phyloP scores from a whole-genome alignment of 768 basidiomycete species.

The Trametes elegans region DNA sequence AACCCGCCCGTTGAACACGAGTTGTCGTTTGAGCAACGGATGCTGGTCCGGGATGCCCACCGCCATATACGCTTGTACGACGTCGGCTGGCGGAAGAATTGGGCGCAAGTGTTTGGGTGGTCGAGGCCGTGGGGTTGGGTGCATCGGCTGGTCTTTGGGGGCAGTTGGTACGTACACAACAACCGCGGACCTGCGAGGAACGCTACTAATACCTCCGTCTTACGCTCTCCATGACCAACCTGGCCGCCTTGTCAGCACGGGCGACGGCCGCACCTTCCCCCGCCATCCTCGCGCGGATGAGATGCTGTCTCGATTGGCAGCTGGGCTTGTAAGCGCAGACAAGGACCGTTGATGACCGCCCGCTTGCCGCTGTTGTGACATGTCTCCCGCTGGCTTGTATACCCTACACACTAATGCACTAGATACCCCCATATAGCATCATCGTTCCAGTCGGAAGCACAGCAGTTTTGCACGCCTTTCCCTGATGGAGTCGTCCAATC shows the following conservation, averaged over 20 bases:
- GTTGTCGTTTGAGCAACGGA: conserved; percentile 61
- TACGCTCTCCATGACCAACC: neutral
- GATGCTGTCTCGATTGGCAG: conserved; percentile 63
- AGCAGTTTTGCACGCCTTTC: neutral
- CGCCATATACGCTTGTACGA: conserved; percentile 63
- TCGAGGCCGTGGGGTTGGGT: conserved; percentile 50
- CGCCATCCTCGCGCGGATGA: conserved; percentile 67
- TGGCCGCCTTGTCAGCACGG: conserved; percentile 34
- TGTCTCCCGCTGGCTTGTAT: neutral
- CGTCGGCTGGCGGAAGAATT: conserved; percentile 70
- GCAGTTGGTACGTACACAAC: conserved; percentile 54
- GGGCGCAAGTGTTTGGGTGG: conserved; percentile 67
- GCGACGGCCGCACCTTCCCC: conserved; percentile 68
- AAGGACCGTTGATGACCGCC: conserved; percentile 36
- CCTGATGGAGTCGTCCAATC: neutral
- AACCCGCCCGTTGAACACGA: conserved; percentile 74
- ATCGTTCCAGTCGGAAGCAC: neutral
- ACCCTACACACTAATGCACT: conserved; percentile 6
- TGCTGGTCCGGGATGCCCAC: conserved; percentile 64
- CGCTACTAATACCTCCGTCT: neutral
- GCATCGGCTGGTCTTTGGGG: conserved; percentile 56
- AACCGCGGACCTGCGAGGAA: neutral
- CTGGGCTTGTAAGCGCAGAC: conserved; percentile 57
- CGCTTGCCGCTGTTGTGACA: neutral
- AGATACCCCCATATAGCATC: conserved; percentile 8